Evolutionary conservation across 2,329 filamentous ascomycete genomes (phyloP), one percentile per base, ranked within the genome.

Genomic region (Rhexocercosporidium sp.): DNA sequence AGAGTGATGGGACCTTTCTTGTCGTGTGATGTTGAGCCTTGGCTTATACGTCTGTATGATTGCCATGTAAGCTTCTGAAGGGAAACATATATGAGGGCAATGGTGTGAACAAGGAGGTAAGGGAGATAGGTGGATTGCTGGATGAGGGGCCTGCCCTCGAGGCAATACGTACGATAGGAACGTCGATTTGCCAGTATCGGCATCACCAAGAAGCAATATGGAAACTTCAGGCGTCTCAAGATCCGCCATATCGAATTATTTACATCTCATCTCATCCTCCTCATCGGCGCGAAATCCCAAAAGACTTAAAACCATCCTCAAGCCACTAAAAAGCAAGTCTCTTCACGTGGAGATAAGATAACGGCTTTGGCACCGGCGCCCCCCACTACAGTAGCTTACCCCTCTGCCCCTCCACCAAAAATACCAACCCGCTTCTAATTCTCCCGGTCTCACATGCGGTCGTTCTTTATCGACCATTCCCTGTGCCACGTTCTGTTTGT

Each of bases 161-260:
- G 34, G 16, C 34, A 39, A 41, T 20, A 83, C 86, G 68, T 73
- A 88, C 87, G 86, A 87, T 72, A 89, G 74, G 76, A 89, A 88
- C 0, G 84, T 87, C 25, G 86, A 85, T 76, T 88, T 89, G 63
- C 87, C 87, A 66, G 85, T 86, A 74, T 80, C 81, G 66, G 84
- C 82, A 76, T 89, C 86, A 44, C 86, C 86, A 25, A 89, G 79
- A 29, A 88, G 76, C 41, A 89, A 75, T n/a, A 88, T 78, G 25
- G 80, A 85, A 72, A 87, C 79, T 56, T 78, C 79, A 65, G 83
- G 77, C 39, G 79, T 46, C 29, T 68, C 66, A 56, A 63, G 71
- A 44, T 66, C 65, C 20, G 49, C 53, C 65, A 66, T 66, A n/a
- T 41, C 7, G 18, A 8, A 54, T 49, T 27, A 39, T 18, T 57